Percentiles rank a stretch among this genome's conserved stretches.
Evolutionary conservation across 768 basidiomycete genomes (phyloP).

Genomic region (Amyloporia xantha): DNA sequence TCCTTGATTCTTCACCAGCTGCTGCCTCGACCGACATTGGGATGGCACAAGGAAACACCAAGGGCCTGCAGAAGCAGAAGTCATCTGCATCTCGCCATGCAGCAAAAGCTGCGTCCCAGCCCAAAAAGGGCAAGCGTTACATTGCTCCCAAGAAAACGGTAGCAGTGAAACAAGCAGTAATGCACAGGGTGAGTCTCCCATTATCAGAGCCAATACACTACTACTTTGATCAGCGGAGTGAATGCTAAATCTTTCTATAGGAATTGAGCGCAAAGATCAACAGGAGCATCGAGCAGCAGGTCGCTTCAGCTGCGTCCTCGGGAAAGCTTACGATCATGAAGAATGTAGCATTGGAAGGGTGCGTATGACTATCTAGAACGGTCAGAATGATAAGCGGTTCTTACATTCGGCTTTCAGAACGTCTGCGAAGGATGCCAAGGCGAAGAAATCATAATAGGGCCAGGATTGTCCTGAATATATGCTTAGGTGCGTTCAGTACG

Average conservation of each 20-base stretch:
- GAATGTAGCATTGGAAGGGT: slow-evolving; percentile 42
- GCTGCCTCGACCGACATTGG: background rate
- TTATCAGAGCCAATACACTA: background rate
- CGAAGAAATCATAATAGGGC: slow-evolving; percentile 15
- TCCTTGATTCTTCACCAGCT: background rate
- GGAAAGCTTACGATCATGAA: slow-evolving; percentile 95
- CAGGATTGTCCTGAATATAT: too few relatives aligned
- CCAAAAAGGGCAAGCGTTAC: slow-evolving; percentile 74
- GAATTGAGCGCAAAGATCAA: slow-evolving; percentile 86
- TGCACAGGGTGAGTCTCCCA: slow-evolving; percentile 57
- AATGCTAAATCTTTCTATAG: slow-evolving; percentile 31
- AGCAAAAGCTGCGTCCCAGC: slow-evolving; percentile 58
- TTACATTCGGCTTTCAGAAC: slow-evolving; percentile 7
- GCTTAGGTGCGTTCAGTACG: too few relatives aligned
- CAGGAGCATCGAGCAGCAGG: slow-evolving; percentile 85
- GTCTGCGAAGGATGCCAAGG: slow-evolving; percentile 11
- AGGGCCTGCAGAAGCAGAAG: slow-evolving; percentile 58
- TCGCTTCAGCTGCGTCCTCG: slow-evolving; percentile 81
- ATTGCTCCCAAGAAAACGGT: slow-evolving; percentile 78
- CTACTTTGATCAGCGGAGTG: background rate
- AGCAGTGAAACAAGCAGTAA: slow-evolving; percentile 65
- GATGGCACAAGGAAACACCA: slow-evolving; percentile 87
- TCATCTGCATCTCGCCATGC: slow-evolving; percentile 43
- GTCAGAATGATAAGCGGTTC: too few relatives aligned
- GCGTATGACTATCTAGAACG: slow-evolving; percentile 9